Evolutionary conservation across 805 yeast species (phyloP), one percentile per base, ranked within the genome.

Genomic region (Candida rishiriensis): DNA sequence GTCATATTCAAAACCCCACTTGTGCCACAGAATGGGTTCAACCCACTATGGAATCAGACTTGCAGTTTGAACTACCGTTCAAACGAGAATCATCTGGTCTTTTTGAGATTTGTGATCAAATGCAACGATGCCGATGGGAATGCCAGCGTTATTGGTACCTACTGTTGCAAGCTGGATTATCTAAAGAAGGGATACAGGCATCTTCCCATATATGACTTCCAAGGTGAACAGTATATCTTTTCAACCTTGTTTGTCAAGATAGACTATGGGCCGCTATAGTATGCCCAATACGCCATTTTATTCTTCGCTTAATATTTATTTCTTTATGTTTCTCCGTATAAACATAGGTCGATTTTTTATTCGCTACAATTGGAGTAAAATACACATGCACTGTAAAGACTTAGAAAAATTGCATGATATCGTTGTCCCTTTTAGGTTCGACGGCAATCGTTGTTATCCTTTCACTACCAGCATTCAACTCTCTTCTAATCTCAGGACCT

Each of bases 401-500:
- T 50, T 40, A 59, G 43, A 55, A 57, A 46, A 58, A 62, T 4
- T 65, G 54, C 66, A 62, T 62, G 32, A 61, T 54, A 46, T 62
- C 66, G 34, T 58, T 61, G 37, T 54, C 54, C 17, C 47, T 43
- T n/a, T 40, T 38, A 41, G 54, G 51, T 17, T 49, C 54, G 6
- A 43, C 34, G 14, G 46, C 42, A 16, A 40, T 43, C 10, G 51
- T 28, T 3, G 40, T 34, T 33, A 47, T 50, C 69, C 93, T 79
- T 42, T 87, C 78, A 38, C 72, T 74, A 44, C 98, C 98, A 16
- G 97, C 95, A 51, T 86, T 68, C 51, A 93, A 73, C 63, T 93
- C 99, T 58, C 97, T 80, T 69, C 98, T 79, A 42, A 91, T 88
- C 63, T 91, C 99, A 3, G 96, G 95, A 2, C 97, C 90, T 47